These are phyloP conservation scores for Backusella mclennaniae DNA, from an alignment of 192 early-diverging fungal species.

Conservation along the genomic window DNA sequence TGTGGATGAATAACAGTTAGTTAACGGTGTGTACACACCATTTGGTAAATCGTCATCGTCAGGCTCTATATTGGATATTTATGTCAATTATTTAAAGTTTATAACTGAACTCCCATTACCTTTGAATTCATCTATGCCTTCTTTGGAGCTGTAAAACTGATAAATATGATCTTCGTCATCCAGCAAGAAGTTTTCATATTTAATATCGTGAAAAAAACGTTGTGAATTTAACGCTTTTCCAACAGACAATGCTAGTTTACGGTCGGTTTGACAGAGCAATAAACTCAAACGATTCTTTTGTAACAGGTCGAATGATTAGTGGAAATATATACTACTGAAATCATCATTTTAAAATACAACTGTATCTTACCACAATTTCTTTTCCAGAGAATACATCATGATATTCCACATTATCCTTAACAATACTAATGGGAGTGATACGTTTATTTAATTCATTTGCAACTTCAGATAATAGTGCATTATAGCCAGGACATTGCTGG, in stretches of 20 bases:
- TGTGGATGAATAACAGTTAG: constrained; percentile 93
- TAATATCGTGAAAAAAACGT: constrained; percentile 88
- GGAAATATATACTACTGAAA: not conserved
- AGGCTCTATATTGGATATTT: not conserved
- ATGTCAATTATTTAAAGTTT: not conserved
- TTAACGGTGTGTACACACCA: constrained; percentile 87
- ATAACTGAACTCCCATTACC: not conserved
- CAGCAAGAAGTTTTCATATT: constrained; percentile 48
- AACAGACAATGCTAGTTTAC: constrained; percentile 82
- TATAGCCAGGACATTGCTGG: constrained; percentile 47
- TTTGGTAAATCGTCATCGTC: constrained; percentile 46
- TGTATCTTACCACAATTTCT: constrained; percentile 74
- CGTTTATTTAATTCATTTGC: constrained; percentile 63
- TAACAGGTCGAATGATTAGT: not conserved
- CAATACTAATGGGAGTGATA: constrained; percentile 56
- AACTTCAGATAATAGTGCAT: constrained; percentile 70
- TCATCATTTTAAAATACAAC: not conserved
- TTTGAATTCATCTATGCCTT: not conserved
- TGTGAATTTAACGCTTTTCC: constrained; percentile 89
- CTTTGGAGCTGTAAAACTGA: not conserved
- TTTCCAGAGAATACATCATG: constrained; percentile 80
- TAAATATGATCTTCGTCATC: not conserved
- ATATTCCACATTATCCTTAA: constrained; percentile 81
- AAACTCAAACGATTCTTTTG: constrained; percentile 52
- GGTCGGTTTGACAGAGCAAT: constrained; percentile 77